Conservation (phyloP, 1,139 yeast genomes). For the Pneumocystis canis region DNA sequence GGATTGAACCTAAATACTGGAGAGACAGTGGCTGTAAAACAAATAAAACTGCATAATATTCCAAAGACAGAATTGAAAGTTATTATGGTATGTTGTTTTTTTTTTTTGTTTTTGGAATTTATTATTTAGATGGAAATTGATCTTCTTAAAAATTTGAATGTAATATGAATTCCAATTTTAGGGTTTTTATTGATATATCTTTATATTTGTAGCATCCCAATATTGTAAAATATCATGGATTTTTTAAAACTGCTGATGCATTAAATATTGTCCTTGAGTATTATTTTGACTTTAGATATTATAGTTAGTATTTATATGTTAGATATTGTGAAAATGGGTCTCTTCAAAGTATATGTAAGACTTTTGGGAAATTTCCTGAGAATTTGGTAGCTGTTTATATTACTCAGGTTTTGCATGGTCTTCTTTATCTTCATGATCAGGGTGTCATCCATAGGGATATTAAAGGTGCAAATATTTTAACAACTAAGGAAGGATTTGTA, state of each 20-base stretch:
- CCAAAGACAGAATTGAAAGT: conserved; percentile 24
- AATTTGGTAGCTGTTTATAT: conserved; percentile 44
- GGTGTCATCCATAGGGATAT: conserved; percentile 69
- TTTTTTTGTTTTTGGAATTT: neutral
- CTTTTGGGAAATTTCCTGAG: conserved; percentile 43
- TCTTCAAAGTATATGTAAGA: conserved; percentile 49
- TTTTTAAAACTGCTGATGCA: conserved; percentile 51
- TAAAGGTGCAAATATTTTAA: conserved; percentile 60
- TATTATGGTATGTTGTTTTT: conserved; percentile 4
- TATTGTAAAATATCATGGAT: conserved; percentile 82
- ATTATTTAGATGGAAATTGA: conserved; percentile 37
- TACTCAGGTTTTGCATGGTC: conserved; percentile 58
- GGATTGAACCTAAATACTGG: conserved; percentile 52
- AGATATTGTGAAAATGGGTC: conserved; percentile 76
- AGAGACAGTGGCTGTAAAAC: conserved; percentile 73
- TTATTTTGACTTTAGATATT: conserved; percentile 15
- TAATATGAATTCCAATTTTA: conserved; percentile 28
- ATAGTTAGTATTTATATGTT: neutral
- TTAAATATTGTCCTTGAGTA: conserved; percentile 59
- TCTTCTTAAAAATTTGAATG: conserved; percentile 52
- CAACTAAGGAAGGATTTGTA: conserved; percentile 44
- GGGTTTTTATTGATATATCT: neutral
- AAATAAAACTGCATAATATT: conserved; percentile 41
- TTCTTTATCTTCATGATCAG: conserved; percentile 50
- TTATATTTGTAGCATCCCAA: conserved; percentile 41